A percentile compares a stretch with the other conserved stretches of the same genome.
These are phyloP conservation scores for Ceratobasidium sp. DNA, from an alignment of 1,284 basidiomycete genomes.

Conservation along the genomic window DNA sequence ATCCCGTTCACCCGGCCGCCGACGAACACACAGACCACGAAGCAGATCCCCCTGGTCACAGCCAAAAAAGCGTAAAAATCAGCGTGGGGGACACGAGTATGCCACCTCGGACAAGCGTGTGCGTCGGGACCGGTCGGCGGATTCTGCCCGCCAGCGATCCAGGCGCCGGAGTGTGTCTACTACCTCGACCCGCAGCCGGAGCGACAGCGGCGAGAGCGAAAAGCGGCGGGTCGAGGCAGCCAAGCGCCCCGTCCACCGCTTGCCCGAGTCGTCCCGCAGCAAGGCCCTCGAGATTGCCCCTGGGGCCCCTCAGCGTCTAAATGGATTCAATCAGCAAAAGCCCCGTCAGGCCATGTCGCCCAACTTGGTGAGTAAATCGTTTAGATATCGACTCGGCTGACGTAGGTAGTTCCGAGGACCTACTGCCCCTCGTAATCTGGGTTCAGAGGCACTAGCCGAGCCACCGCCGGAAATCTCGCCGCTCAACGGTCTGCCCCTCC, in stretches of 20 bases:
- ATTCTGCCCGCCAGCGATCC: constrained; percentile 41
- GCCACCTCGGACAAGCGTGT: constrained; percentile 37
- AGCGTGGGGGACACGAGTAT: constrained; percentile 37
- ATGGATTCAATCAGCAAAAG: constrained; percentile 36
- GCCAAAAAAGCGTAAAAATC: constrained; percentile 39
- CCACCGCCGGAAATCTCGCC: background rate
- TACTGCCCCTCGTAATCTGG: constrained; percentile 4
- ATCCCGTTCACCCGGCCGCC: constrained; percentile 63
- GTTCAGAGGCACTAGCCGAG: constrained; percentile 3
- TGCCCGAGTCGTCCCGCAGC: constrained; percentile 35
- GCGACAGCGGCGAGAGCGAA: constrained; percentile 50
- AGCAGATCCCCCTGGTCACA: constrained; percentile 49
- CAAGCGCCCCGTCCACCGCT: constrained; percentile 36
- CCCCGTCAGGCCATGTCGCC: constrained; percentile 20
- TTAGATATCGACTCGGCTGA: background rate
- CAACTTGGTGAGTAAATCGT: constrained; percentile 2
- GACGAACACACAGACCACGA: constrained; percentile 49
- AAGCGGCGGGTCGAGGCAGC: constrained; percentile 33
- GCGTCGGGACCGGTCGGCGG: constrained; percentile 29
- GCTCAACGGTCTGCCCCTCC: constrained; percentile 19
- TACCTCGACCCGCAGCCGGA: constrained; percentile 56
- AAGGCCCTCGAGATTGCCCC: constrained; percentile 34
- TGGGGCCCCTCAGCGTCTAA: constrained; percentile 16
- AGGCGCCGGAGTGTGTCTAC: constrained; percentile 59
- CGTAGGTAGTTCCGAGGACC: constrained; percentile 15